Percentiles rank a stretch among this genome's conserved stretches.
phyloP scores from a whole-genome alignment of 805 yeast species.

The Yarrowia yakushimensis region DNA sequence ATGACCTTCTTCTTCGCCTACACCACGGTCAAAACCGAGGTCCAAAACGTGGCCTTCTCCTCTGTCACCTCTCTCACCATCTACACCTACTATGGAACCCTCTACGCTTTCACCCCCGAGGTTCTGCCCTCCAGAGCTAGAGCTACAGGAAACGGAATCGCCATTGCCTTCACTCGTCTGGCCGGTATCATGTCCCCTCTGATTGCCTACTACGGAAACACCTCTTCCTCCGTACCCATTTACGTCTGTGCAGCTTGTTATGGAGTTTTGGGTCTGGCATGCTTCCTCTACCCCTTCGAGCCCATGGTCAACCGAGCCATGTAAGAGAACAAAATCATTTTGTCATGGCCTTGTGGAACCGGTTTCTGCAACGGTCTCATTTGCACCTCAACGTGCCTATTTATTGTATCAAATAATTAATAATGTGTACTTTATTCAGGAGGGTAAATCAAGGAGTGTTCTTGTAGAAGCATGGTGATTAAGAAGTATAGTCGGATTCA shows the following conservation, averaged over 20 bases:
- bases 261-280: constrained; percentile 44
- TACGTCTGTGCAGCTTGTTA: constrained; percentile 49
- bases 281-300: constrained; percentile 44
- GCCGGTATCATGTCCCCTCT: constrained; percentile 50
- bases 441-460: not conserved
- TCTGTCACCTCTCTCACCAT: constrained; percentile 49
- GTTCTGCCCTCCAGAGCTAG: constrained; percentile 51
- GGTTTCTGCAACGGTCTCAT: no score
- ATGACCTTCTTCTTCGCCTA: constrained; percentile 62
- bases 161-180: constrained; percentile 51
- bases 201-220: constrained; percentile 47
- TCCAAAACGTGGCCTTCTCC: constrained; percentile 51
- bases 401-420: constrained; percentile 12
- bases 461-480: no score
- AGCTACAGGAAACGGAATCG: constrained; percentile 60
- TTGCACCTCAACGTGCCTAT: constrained; percentile 10
- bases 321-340: not conserved
- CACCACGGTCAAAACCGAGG: constrained; percentile 54
- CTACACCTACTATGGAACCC: constrained; percentile 53
- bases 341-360: no score
- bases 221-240: constrained; percentile 47
- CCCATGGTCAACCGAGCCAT: constrained; percentile 16
- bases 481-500: not conserved
- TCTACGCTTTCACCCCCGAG: constrained; percentile 67
- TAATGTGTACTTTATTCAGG: not conserved